Conservation (phyloP, 495 filamentous ascomycete genomes). For the Penicillium canescens region DNA sequence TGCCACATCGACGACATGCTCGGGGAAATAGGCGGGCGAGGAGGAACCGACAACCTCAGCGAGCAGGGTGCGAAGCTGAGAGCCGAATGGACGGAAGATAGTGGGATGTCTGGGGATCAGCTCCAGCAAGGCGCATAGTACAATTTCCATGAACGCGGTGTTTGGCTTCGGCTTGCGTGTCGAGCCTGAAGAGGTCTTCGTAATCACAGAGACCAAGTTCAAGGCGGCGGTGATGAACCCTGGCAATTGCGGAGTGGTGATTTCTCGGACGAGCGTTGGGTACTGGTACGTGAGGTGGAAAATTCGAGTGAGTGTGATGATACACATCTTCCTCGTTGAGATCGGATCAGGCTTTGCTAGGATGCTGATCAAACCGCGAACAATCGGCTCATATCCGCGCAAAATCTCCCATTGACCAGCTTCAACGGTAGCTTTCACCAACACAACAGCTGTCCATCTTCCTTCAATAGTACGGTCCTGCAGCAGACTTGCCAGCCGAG, state of each 20-base stretch:
- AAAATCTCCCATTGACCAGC: slow-evolving; percentile 78
- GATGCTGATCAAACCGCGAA: slow-evolving; percentile 67
- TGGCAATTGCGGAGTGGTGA: slow-evolving; percentile 80
- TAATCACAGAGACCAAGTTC: slow-evolving; percentile 55
- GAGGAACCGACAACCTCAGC: slow-evolving; percentile 43
- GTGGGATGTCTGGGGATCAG: slow-evolving; percentile 77
- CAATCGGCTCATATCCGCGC: slow-evolving; percentile 67
- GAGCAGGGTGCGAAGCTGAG: slow-evolving; percentile 63
- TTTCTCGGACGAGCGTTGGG: slow-evolving; percentile 79
- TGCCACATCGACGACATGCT: slow-evolving; percentile 49
- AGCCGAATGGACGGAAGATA: slow-evolving; percentile 70
- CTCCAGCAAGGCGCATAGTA: slow-evolving; percentile 63
- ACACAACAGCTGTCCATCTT: slow-evolving; percentile 71
- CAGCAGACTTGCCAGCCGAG: slow-evolving; percentile 71
- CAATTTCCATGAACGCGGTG: slow-evolving; percentile 56
- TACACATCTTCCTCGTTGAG: slow-evolving; percentile 68
- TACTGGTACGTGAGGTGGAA: slow-evolving; percentile 79
- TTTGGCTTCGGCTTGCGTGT: slow-evolving; percentile 43
- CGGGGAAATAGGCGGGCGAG: slow-evolving; percentile 39
- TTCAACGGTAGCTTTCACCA: slow-evolving; percentile 81
- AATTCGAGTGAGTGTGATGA: slow-evolving; percentile 77
- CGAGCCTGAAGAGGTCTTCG: slow-evolving; percentile 37
- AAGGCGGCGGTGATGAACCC: slow-evolving; percentile 71
- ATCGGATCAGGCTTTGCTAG: slow-evolving; percentile 71
- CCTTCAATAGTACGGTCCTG: slow-evolving; percentile 69